phyloP scores from a whole-genome alignment of 306 rosid genomes.

The Prinsepia uniflora region DNA sequence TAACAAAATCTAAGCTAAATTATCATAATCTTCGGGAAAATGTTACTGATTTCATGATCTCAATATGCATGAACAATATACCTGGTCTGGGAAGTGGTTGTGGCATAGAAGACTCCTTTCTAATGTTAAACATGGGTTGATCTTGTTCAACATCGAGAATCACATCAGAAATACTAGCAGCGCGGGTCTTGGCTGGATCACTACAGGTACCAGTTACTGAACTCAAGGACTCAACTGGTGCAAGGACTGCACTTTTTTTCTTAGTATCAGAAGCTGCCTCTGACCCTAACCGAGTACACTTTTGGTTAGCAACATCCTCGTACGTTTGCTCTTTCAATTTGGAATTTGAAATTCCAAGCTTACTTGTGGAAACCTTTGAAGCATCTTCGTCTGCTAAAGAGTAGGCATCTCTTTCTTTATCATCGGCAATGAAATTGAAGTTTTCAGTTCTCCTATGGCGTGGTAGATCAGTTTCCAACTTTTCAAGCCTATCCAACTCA shows the following conservation, averaged over 20 bases:
- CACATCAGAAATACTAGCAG: slow-evolving; percentile 43
- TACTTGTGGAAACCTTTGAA: slow-evolving; percentile 24
- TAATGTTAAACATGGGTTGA: slow-evolving; percentile 57
- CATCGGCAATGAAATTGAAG: slow-evolving; percentile 18
- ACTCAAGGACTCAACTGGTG: slow-evolving; percentile 27
- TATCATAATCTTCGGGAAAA: slow-evolving; percentile 7
- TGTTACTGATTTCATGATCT: background rate
- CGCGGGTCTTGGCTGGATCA: slow-evolving; percentile 29
- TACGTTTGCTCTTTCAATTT: slow-evolving; percentile 20
- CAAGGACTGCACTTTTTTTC: slow-evolving; percentile 26
- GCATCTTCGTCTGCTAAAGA: slow-evolving; percentile 38
- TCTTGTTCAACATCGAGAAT: slow-evolving; percentile 34
- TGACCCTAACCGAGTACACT: slow-evolving; percentile 28
- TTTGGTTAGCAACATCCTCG: slow-evolving; percentile 27
- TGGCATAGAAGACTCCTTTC: slow-evolving; percentile 48
- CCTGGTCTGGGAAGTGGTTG: slow-evolving; percentile 53
- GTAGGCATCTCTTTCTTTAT: slow-evolving; percentile 24
- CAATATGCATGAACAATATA: slow-evolving; percentile 24
- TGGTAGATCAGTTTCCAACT: slow-evolving; percentile 19
- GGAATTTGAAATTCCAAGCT: slow-evolving; percentile 25
- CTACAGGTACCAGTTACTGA: slow-evolving; percentile 28
- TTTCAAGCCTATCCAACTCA: slow-evolving; percentile 27
- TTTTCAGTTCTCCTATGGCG: slow-evolving; percentile 29
- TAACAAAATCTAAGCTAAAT: background rate
- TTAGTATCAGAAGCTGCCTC: slow-evolving; percentile 30